A percentile compares a stretch with the other conserved stretches of the same genome.
phyloP scores from a whole-genome alignment of 306 rosid species.

The Hippophae rhamnoides region DNA sequence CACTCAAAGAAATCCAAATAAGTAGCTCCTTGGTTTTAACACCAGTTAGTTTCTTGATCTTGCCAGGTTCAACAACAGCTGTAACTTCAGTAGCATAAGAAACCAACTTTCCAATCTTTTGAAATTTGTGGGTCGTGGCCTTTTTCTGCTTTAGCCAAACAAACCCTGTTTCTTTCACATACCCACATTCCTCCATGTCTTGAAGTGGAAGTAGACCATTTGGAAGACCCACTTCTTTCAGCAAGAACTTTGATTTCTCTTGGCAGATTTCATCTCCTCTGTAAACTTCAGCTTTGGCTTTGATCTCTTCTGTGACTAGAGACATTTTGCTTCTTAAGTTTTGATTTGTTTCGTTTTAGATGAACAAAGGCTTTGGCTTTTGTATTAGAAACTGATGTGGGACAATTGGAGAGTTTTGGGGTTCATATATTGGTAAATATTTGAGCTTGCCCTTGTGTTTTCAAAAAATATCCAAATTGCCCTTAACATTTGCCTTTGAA shows the following conservation, averaged over 20 bases:
- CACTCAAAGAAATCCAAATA: slow-evolving; percentile 61
- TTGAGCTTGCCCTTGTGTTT: slow-evolving; percentile 26
- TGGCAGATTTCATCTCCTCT: slow-evolving; percentile 59
- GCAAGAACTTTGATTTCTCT: slow-evolving; percentile 41
- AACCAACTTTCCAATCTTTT: slow-evolving; percentile 56
- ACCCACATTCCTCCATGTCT: slow-evolving; percentile 74
- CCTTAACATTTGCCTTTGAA: slow-evolving; percentile 7
- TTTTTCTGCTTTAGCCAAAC: slow-evolving; percentile 87
- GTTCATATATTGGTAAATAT: slow-evolving; percentile 28
- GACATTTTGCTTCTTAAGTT: slow-evolving; percentile 31
- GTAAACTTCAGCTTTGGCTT: slow-evolving; percentile 52
- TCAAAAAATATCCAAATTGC: slow-evolving; percentile 19
- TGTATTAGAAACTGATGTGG: background rate
- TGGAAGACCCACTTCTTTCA: slow-evolving; percentile 52
- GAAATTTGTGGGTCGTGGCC: slow-evolving; percentile 55
- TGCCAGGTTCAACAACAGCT: slow-evolving; percentile 43
- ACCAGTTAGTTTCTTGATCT: slow-evolving; percentile 69
- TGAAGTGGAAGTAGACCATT: slow-evolving; percentile 65
- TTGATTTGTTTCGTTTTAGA: background rate
- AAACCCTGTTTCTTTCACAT: slow-evolving; percentile 50
- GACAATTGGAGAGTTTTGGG: background rate
- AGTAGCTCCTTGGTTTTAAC: slow-evolving; percentile 81
- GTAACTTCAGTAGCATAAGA: slow-evolving; percentile 61
- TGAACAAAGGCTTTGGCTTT: background rate
- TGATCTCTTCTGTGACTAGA: slow-evolving; percentile 37